Conservation (phyloP, 345 rosid species). For the Gossypium mustelinum region DNA sequence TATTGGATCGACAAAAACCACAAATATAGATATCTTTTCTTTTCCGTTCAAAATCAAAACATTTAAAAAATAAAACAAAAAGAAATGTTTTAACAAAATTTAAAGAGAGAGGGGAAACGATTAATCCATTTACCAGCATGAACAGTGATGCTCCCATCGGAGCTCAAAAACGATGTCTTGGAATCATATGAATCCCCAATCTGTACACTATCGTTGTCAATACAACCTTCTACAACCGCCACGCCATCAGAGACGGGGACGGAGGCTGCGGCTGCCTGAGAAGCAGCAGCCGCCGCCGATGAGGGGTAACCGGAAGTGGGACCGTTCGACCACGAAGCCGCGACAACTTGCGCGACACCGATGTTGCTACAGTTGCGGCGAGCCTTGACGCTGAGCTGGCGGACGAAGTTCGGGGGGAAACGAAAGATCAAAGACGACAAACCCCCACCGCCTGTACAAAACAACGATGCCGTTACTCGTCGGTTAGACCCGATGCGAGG, state of each 20-base stretch:
- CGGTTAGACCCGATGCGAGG: conserved; percentile 11
- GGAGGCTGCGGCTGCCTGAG: conserved; percentile 39
- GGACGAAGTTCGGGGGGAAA: conserved; percentile 95
- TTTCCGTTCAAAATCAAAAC: background rate
- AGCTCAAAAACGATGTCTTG: conserved; percentile 58
- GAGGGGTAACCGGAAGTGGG: conserved; percentile 37
- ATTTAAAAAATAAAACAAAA: background rate
- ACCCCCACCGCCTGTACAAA: conserved; percentile 40
- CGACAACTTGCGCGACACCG: conserved; percentile 97
- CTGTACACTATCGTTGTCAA: conserved; percentile 50
- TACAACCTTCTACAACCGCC: conserved; percentile 40
- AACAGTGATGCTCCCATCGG: conserved; percentile 82
- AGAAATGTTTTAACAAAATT: background rate
- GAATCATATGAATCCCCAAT: conserved; percentile 33
- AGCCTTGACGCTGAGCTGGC: conserved; percentile 92
- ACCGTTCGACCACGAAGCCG: conserved; percentile 91
- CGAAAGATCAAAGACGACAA: conserved; percentile 66
- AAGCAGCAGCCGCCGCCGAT: conserved; percentile 50
- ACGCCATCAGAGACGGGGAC: conserved; percentile 30
- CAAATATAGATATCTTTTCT: background rate
- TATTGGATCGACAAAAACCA: background rate
- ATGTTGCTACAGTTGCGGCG: conserved; percentile 98
- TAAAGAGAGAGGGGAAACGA: background rate
- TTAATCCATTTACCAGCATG: conserved; percentile 69
- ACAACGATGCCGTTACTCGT: background rate